Percentiles rank a stretch among this genome's conserved stretches.
phyloP scores from a whole-genome alignment of 2,329 filamentous ascomycete genomes.

The Exophiala viscosa region DNA sequence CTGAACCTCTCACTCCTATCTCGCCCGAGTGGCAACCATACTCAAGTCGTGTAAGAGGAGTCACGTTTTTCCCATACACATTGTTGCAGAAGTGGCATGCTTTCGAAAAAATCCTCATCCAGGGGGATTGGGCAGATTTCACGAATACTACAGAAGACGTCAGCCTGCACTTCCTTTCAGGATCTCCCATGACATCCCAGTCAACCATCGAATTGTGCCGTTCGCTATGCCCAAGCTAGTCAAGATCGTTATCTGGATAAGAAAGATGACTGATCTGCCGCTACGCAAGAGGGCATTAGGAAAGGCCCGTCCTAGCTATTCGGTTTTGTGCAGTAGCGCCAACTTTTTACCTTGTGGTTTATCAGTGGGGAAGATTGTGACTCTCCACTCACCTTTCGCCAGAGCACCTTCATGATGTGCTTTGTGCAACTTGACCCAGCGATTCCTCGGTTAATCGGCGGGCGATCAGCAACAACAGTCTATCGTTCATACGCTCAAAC shows the following conservation, averaged over 20 bases:
- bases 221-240: slow-evolving; percentile 5
- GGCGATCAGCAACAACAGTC: not conserved
- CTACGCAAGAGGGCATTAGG: slow-evolving; percentile 4
- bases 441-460: not conserved
- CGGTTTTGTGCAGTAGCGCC: slow-evolving; percentile 15
- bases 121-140: not conserved
- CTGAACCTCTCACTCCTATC: too few species aligned
- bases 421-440: slow-evolving; percentile 7
- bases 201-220: not conserved
- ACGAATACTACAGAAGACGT: slow-evolving; percentile 8
- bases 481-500: not conserved
- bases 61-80: not conserved
- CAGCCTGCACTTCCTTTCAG: slow-evolving; percentile 9
- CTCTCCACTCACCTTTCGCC: slow-evolving; percentile 3
- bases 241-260: slow-evolving; percentile 6
- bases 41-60: too few species aligned
- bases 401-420: not conserved
- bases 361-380: slow-evolving; percentile 13
- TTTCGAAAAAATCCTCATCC: not conserved
- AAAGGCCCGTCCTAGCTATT: slow-evolving; percentile 11
- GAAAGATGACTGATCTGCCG: slow-evolving; percentile 10
- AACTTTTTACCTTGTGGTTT: slow-evolving; percentile 14
- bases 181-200: not conserved
- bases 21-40: too few species aligned
- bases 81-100: not conserved